Evolutionary conservation across 225 moss, liverwort and hornwort genomes (phyloP).

Genomic region (Pseudoscleropodium purum): DNA sequence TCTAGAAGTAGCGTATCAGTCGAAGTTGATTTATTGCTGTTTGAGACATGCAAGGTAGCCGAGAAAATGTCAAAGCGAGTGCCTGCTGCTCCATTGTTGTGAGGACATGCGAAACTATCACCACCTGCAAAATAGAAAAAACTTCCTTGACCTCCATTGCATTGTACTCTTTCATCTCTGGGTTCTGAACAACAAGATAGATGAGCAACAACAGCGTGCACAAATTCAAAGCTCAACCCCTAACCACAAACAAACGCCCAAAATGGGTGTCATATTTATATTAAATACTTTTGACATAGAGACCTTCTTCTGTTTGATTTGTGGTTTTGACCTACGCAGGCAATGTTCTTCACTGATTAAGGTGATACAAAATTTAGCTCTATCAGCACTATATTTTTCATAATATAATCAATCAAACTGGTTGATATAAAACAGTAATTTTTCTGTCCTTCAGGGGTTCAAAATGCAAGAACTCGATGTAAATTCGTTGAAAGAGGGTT

Average conservation of each 20-base stretch:
- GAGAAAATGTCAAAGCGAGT: slow-evolving; percentile 70
- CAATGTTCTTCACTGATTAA: not conserved
- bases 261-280: not conserved
- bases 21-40: slow-evolving; percentile 55
- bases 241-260: not conserved
- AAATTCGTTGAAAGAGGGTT: not conserved
- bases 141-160: not conserved
- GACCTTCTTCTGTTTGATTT: no score
- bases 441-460: no score
- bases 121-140: slow-evolving; percentile 46
- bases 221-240: not conserved
- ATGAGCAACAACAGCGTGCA: not conserved
- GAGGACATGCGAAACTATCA: slow-evolving; percentile 58
- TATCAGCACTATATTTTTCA: not conserved
- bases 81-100: slow-evolving; percentile 81
- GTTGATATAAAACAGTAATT: no score
- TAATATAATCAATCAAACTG: not conserved
- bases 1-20: slow-evolving; percentile 81
- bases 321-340: not conserved
- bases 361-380: not conserved
- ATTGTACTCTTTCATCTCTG: not conserved
- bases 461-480: not conserved
- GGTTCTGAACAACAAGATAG: not conserved
- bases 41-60: slow-evolving; percentile 70
- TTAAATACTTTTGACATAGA: not conserved